These are phyloP conservation scores for Stenogyne calaminthoides DNA, from an alignment of 305 asterid species.

Conservation along the genomic window DNA sequence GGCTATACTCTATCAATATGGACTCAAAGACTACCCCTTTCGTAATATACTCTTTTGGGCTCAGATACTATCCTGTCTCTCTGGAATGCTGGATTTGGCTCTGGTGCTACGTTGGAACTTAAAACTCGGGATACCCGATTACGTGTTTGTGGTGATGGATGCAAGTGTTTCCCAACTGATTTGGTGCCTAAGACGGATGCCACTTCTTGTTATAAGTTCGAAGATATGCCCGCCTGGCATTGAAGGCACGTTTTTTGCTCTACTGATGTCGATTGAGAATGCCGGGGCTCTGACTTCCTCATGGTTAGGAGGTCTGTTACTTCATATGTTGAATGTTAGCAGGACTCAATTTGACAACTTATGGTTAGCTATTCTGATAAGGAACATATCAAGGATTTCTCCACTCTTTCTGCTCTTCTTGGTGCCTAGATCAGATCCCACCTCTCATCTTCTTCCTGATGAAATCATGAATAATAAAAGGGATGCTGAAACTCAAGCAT, in stretches of 20 bases:
- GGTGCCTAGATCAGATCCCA: conserved; percentile 71
- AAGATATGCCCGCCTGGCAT: conserved; percentile 93
- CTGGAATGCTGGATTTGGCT: conserved; percentile 80
- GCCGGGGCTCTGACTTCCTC: conserved; percentile 78
- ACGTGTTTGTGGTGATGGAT: conserved; percentile 69
- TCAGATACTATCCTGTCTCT: conserved; percentile 69
- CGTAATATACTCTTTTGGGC: conserved; percentile 84
- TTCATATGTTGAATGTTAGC: conserved; percentile 68
- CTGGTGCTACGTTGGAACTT: conserved; percentile 79
- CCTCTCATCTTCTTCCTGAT: conserved; percentile 51
- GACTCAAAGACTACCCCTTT: conserved; percentile 72
- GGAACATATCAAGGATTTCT: conserved; percentile 61
- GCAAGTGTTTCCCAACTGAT: conserved; percentile 73
- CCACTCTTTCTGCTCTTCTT: conserved; percentile 70
- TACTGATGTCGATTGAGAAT: conserved; percentile 92
- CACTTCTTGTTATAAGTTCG: conserved; percentile 88
- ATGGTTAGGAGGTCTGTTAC: conserved; percentile 86
- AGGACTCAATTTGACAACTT: conserved; percentile 64
- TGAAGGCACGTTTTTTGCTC: conserved; percentile 90
- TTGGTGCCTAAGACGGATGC: conserved; percentile 92
- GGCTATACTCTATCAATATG: conserved; percentile 68
- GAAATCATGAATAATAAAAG: conserved; percentile 42
- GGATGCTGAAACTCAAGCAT: conserved; percentile 32
- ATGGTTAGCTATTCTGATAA: conserved; percentile 74
- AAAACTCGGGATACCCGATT: conserved; percentile 66